Evolutionary conservation across 257 asterid genomes (phyloP).

Genomic region (Salvia splendens): DNA sequence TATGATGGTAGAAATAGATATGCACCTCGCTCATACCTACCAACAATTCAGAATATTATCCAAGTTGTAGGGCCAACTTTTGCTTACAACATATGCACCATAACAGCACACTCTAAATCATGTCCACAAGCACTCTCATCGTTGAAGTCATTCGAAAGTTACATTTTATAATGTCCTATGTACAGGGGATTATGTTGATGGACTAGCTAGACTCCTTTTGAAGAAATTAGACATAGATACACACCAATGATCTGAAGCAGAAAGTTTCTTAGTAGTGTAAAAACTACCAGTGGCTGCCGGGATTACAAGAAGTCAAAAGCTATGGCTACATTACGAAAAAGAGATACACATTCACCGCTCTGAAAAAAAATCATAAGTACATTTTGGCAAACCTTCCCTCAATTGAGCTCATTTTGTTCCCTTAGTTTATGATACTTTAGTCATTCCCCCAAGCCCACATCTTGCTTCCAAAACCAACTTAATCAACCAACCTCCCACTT

Average conservation of each 20-base stretch:
- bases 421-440: background rate
- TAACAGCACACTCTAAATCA: background rate
- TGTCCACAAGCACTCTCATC: background rate
- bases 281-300: background rate
- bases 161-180: background rate
- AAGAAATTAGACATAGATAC: background rate
- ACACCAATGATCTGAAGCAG: background rate
- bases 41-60: slow-evolving; percentile 27
- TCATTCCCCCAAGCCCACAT: background rate
- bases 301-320: background rate
- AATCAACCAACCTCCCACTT: background rate
- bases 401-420: background rate
- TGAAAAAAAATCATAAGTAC: background rate
- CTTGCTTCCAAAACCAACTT: background rate
- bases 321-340: slow-evolving; percentile 2
- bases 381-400: background rate
- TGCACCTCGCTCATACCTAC: slow-evolving; percentile 90
- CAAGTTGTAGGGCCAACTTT: background rate
- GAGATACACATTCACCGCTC: background rate
- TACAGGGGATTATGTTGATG: background rate
- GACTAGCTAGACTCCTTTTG: background rate
- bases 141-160: slow-evolving; percentile 3
- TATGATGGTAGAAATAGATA: slow-evolving; percentile 89
- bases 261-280: background rate
- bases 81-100: slow-evolving; percentile 4